Conservation (phyloP, 2,329 filamentous ascomycete genomes). For the Scorias spongiosa region DNA sequence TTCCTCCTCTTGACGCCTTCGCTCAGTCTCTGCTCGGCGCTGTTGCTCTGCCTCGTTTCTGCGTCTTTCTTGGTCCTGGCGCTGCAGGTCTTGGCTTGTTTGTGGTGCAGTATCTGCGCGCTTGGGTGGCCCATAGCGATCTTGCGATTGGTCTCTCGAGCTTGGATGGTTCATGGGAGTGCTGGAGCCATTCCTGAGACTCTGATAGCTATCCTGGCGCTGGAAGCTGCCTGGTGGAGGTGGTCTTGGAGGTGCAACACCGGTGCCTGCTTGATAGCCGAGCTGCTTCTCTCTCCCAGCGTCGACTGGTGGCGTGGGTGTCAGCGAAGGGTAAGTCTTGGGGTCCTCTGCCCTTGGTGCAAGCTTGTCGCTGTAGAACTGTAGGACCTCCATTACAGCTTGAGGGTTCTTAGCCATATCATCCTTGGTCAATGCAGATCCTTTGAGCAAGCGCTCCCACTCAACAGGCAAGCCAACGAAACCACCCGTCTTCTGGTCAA, state of each 20-base stretch:
- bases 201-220: constrained; percentile 31
- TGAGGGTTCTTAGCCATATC: constrained; percentile 92
- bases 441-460: constrained; percentile 93
- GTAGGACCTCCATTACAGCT: constrained; percentile 58
- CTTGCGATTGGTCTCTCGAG: constrained; percentile 11
- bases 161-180: constrained; percentile 8
- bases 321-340: constrained; percentile 50
- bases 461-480: constrained; percentile 90
- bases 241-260: constrained; percentile 34
- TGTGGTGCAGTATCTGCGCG: constrained; percentile 20
- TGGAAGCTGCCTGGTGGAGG: constrained; percentile 27
- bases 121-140: constrained; percentile 13
- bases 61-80: constrained; percentile 24
- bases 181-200: constrained; percentile 11
- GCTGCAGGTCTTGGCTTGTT: constrained; percentile 7
- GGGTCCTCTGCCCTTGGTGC: constrained; percentile 61
- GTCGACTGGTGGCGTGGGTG: constrained; percentile 47
- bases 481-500: constrained; percentile 85
- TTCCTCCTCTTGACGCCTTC: constrained; percentile 29
- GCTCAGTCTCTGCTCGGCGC: constrained; percentile 23
- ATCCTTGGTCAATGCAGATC: constrained; percentile 93
- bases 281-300: constrained; percentile 32
- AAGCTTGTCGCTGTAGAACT: constrained; percentile 69
- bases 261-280: constrained; percentile 30
- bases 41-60: constrained; percentile 26